A percentile compares a stretch with the other conserved stretches of the same genome.
Conservation (phyloP, 1,139 yeast species). For the Geotrichum australiense region DNA sequence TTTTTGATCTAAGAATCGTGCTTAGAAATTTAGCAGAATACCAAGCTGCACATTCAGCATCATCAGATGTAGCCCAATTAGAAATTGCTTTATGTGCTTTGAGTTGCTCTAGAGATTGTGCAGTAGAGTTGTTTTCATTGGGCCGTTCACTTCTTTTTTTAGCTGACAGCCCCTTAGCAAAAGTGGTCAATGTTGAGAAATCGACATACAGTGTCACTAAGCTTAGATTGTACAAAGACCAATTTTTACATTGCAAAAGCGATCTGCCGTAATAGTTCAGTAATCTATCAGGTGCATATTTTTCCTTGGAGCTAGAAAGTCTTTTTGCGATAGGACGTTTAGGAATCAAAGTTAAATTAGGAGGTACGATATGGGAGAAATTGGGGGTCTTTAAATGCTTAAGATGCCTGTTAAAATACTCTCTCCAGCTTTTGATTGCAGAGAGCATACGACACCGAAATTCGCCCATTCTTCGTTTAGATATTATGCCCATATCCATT, state of each 20-base stretch:
- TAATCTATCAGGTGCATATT: not conserved
- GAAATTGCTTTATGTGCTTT: conserved; percentile 16
- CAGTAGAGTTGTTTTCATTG: conserved; percentile 13
- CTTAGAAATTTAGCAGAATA: conserved; percentile 28
- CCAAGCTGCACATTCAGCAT: conserved; percentile 29
- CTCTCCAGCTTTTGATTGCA: conserved; percentile 38
- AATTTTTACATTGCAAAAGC: conserved; percentile 26
- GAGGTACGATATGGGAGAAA: conserved; percentile 2
- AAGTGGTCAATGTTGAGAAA: conserved; percentile 23
- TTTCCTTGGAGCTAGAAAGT: not conserved
- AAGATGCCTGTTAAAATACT: conserved; percentile 38
- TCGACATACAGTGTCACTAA: conserved; percentile 26
- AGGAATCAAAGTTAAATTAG: not conserved
- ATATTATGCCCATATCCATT: conserved; percentile 34
- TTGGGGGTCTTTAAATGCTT: conserved; percentile 12
- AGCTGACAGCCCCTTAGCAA: conserved; percentile 21
- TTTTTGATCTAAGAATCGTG: conserved; percentile 22
- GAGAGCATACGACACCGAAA: conserved; percentile 33
- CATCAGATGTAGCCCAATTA: conserved; percentile 27
- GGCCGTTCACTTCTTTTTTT: not conserved
- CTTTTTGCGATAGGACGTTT: conserved; percentile 2
- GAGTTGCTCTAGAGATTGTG: conserved; percentile 14
- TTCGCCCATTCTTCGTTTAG: conserved; percentile 29
- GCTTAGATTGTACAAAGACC: conserved; percentile 28
- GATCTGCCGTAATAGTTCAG: conserved; percentile 24